Conservation (phyloP, 768 basidiomycete genomes). For the Psilocybe cubensis region DNA sequence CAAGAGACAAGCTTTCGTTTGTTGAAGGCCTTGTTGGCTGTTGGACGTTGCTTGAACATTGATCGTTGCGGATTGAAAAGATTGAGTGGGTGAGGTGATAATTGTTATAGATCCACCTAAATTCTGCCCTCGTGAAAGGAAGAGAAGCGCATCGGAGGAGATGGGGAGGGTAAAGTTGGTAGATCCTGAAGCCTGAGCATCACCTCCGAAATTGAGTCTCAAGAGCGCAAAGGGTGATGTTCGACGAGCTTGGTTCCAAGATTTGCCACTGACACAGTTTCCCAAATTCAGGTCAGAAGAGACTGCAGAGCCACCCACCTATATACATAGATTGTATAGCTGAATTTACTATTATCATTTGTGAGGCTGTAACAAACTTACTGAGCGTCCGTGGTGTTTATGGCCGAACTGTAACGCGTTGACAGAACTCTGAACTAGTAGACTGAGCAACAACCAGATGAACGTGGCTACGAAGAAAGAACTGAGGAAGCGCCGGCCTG, state of each 20-base stretch:
- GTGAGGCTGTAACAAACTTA: not conserved
- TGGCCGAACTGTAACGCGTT: not conserved
- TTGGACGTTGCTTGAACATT: not conserved
- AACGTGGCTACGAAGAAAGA: conserved; percentile 5
- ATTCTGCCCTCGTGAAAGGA: not conserved
- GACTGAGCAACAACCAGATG: conserved; percentile 5
- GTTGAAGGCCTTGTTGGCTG: not conserved
- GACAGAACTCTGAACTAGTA: not conserved
- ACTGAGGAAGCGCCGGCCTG: conserved; percentile 6
- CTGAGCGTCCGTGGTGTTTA: not conserved
- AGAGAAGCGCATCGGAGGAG: conserved; percentile 4
- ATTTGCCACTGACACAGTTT: not conserved
- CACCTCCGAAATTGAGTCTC: not conserved
- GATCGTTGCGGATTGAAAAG: not conserved
- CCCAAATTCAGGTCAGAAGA: not conserved
- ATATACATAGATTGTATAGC: not conserved
- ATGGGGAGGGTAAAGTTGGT: conserved; percentile 5
- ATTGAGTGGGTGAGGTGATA: not conserved
- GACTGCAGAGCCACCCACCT: not conserved
- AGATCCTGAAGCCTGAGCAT: not conserved
- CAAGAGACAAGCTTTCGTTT: not conserved
- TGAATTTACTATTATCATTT: not conserved
- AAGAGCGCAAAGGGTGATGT: not conserved
- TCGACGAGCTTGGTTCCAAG: not conserved
- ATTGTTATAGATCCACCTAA: not conserved